Conservation (phyloP, 2,329 filamentous ascomycete genomes). For the Aschersonia sp. region DNA sequence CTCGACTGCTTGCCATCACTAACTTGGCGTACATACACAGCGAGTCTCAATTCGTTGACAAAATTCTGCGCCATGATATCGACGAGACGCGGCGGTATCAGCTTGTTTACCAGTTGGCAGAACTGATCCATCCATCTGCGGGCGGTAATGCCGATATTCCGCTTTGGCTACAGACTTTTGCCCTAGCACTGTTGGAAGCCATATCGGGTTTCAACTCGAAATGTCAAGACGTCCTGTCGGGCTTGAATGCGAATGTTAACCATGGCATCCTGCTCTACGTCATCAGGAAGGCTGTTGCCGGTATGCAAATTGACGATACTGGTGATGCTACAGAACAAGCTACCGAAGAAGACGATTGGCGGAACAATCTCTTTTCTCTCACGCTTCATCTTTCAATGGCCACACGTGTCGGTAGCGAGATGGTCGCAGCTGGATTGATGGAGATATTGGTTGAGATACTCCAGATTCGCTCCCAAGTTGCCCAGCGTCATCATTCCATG, state of each 20-base stretch:
- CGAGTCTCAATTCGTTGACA: slow-evolving; percentile 72
- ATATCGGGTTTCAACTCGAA: slow-evolving; percentile 66
- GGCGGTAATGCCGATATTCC: slow-evolving; percentile 56
- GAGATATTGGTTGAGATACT: slow-evolving; percentile 83
- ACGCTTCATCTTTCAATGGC: slow-evolving; percentile 66
- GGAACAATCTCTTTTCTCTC: slow-evolving; percentile 77
- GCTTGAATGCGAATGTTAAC: slow-evolving; percentile 90
- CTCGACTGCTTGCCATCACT: slow-evolving; percentile 73
- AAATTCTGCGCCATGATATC: slow-evolving; percentile 71
- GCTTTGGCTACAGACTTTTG: slow-evolving; percentile 65
- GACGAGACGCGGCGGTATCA: slow-evolving; percentile 84
- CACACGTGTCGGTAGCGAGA: slow-evolving; percentile 61
- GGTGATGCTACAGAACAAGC: slow-evolving; percentile 43
- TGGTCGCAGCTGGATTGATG: slow-evolving; percentile 80
- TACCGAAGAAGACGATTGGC: slow-evolving; percentile 72
- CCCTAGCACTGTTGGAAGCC: slow-evolving; percentile 71
- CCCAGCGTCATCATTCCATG: slow-evolving; percentile 70
- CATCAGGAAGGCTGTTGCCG: slow-evolving; percentile 76
- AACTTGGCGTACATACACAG: slow-evolving; percentile 83
- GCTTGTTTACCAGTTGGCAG: slow-evolving; percentile 80
- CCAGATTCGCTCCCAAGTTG: slow-evolving; percentile 64
- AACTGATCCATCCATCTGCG: slow-evolving; percentile 72
- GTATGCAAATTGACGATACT: slow-evolving; percentile 47
- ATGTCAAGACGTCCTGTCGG: slow-evolving; percentile 68
- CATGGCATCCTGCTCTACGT: slow-evolving; percentile 91